phyloP scores from a whole-genome alignment of 2,329 filamentous ascomycete genomes.

The Fusarium burgessii region DNA sequence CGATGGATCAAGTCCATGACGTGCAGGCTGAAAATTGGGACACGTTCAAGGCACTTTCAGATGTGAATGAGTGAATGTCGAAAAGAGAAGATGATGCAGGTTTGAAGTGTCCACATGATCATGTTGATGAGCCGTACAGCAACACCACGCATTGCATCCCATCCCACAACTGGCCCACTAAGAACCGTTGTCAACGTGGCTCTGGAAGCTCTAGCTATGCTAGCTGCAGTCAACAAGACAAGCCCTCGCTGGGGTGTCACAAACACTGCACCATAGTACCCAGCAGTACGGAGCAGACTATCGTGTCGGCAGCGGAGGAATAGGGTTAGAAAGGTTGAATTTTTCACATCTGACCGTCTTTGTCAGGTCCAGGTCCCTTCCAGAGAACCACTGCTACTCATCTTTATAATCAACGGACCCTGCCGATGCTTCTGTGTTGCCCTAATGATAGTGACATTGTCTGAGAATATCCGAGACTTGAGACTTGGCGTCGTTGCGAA shows the following conservation, averaged over 20 bases:
- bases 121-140: conserved; percentile 18
- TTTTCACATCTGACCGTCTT: conserved; percentile 18
- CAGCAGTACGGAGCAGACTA: conserved; percentile 7
- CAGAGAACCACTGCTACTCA: conserved; percentile 8
- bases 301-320: conserved; percentile 13
- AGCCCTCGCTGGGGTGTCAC: conserved; percentile 21
- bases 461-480: conserved; percentile 23
- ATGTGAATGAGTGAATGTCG: neutral
- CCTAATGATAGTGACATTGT: conserved; percentile 14
- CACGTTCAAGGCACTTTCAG: conserved; percentile 5
- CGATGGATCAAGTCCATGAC: conserved; percentile 25
- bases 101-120: conserved; percentile 20
- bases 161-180: conserved; percentile 19
- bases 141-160: conserved; percentile 1
- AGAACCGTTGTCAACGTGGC: conserved; percentile 38
- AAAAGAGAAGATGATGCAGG: neutral
- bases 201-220: conserved; percentile 6
- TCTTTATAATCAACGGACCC: conserved; percentile 30
- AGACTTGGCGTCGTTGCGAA: conserved; percentile 26
- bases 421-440: conserved; percentile 9
- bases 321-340: conserved; percentile 7
- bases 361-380: conserved; percentile 12
- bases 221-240: conserved; percentile 17
- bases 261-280: conserved; percentile 20
- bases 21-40: conserved; percentile 21